Evolutionary conservation across 352 stramenopile genomes (phyloP), one percentile per base, ranked within the genome.

Genomic region (Albugo laibachii): DNA sequence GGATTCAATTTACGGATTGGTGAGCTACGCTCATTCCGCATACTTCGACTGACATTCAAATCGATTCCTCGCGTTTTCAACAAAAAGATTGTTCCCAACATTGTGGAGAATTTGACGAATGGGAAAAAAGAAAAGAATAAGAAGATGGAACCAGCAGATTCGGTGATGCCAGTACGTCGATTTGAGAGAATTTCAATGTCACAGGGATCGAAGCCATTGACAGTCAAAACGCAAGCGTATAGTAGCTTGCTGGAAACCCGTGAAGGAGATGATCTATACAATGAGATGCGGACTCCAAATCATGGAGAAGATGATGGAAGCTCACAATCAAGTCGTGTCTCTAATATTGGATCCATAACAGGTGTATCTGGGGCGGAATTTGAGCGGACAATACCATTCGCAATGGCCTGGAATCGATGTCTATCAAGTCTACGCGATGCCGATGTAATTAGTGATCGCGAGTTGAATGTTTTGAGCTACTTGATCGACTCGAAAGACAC

Each of bases 81-180:
- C 61, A 79, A 84, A 58, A 91, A 91, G 48, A 79, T 91, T 49
- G 74, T 91, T 15, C 67, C 72, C 31, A 91, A 91, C 52, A 81
- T 89, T 51, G 66, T 81, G 19, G 76, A 88, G 44, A 59, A 53
- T 10, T 50, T 52, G 10, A 55, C 49, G 38, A 55, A 63, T 41
- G 57, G 61, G 15, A 68, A 83, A 51, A 80, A 83, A 60, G 58
- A 48, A 13, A 67, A 80, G 27, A 74, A 80, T 47, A 37, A 57
- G 8, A 43, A 43, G 3, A 19, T 24, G 38, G 16, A 43, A 8
- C 38, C 38, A 43, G 73, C 82, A 19, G 68, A 83, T 8, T 37
- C 52, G 0, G 55, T 50, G 0, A 80, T 83, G 62, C 77, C 75
- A 0, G 68, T 85, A 19, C 77, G 77, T 37, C 66, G 66, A 41